Conservation (phyloP, 495 filamentous ascomycete genomes). For the Achaetomiella virescens region DNA sequence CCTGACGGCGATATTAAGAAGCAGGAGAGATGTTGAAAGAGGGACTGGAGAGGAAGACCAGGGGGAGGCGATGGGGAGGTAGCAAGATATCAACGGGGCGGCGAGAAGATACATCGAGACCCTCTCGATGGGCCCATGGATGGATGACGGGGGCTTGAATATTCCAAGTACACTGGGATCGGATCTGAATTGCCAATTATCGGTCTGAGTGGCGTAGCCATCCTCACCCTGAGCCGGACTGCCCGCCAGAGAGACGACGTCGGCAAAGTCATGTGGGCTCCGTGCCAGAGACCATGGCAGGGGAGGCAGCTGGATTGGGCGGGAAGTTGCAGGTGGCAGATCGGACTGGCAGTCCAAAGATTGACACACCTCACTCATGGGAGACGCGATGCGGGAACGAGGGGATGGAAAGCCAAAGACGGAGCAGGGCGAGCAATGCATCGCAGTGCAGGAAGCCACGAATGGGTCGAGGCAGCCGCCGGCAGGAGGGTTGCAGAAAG, state of each 20-base stretch:
- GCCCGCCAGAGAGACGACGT: slow-evolving; percentile 8
- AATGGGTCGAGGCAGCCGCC: slow-evolving; percentile 6
- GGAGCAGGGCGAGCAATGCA: slow-evolving; percentile 9
- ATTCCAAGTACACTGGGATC: neutral
- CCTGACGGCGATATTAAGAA: slow-evolving; percentile 6
- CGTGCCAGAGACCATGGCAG: neutral
- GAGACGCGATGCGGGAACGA: slow-evolving; percentile 2
- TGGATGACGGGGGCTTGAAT: neutral
- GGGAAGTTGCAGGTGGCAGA: slow-evolving; percentile 14
- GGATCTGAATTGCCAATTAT: neutral
- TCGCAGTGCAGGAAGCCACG: neutral
- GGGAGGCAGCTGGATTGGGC: slow-evolving; percentile 16
- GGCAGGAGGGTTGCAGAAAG: neutral
- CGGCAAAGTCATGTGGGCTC: slow-evolving; percentile 16
- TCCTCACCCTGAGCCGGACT: slow-evolving; percentile 5
- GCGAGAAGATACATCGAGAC: slow-evolving; percentile 10
- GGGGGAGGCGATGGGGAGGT: neutral
- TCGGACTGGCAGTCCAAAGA: slow-evolving; percentile 1
- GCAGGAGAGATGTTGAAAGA: slow-evolving; percentile 10
- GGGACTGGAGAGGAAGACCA: neutral
- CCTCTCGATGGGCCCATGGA: slow-evolving; percentile 5
- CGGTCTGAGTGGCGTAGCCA: slow-evolving; percentile 12
- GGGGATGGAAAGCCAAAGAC: slow-evolving; percentile 4
- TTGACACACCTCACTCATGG: slow-evolving; percentile 14
- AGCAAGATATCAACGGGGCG: slow-evolving; percentile 18